Evolutionary conservation across 768 basidiomycete species (phyloP).

Genomic region (Lepiota venenata): DNA sequence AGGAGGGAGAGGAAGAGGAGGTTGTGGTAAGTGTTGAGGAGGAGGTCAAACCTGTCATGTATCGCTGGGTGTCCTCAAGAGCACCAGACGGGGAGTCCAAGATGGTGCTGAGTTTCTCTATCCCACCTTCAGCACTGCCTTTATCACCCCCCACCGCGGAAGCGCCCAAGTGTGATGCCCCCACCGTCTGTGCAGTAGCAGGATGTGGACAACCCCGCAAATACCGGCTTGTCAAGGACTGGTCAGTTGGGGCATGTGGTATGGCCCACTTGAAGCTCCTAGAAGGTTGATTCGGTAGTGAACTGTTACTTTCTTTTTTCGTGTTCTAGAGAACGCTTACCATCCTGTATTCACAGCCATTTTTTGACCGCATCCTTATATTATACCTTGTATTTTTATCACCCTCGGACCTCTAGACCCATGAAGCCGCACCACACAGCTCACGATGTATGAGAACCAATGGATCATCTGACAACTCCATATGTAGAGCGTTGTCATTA

Average conservation of each 20-base stretch:
- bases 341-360: too few species aligned
- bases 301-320: background rate
- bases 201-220: constrained; percentile 57
- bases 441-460: too few species aligned
- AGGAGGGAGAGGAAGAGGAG: constrained; percentile 32
- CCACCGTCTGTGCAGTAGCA: constrained; percentile 47
- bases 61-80: constrained; percentile 69
- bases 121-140: constrained; percentile 11
- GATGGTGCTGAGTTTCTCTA: constrained; percentile 12
- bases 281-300: constrained; percentile 26
- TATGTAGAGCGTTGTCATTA: too few species aligned
- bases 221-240: constrained; percentile 65
- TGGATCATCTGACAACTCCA: too few species aligned
- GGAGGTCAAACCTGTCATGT: constrained; percentile 48
- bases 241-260: constrained; percentile 63
- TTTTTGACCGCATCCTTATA: too few species aligned
- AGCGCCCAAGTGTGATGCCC: constrained; percentile 14
- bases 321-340: background rate
- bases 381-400: too few species aligned
- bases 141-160: constrained; percentile 3
- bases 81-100: constrained; percentile 14
- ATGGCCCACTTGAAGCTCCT: constrained; percentile 60
- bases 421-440: too few species aligned
- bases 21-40: constrained; percentile 26
- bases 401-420: too few species aligned